These are phyloP conservation scores for Secale cereale DNA, from an alignment of 176 grass and related monocot genomes.

Conservation along the genomic window DNA sequence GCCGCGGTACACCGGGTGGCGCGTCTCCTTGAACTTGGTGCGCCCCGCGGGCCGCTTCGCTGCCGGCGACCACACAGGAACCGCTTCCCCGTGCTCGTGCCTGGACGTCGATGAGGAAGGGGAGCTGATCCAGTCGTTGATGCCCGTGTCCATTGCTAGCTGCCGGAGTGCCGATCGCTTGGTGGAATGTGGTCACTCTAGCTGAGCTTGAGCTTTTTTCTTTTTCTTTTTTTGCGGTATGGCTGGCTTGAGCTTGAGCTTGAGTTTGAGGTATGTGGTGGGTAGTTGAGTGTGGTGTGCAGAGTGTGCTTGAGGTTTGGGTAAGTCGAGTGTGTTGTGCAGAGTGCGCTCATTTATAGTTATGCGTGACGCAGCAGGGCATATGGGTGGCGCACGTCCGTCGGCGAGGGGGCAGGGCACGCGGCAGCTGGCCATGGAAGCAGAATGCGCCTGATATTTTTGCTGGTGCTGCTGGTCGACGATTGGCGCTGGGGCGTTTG, in stretches of 20 bases:
- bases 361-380: too few species aligned
- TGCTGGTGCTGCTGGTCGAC: not conserved
- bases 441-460: not conserved
- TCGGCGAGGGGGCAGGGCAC: too few species aligned
- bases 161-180: not conserved
- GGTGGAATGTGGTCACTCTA: too few species aligned
- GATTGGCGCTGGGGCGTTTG: not conserved
- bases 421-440: not conserved
- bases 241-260: too few species aligned
- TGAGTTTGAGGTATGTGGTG: too few species aligned
- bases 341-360: too few species aligned
- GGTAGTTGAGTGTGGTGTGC: too few species aligned
- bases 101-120: not conserved
- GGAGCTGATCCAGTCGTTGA: not conserved
- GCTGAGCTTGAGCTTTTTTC: not conserved
- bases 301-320: not conserved
- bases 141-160: not conserved
- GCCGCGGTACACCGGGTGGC: slow-evolving; percentile 80
- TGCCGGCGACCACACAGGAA: slow-evolving; percentile 18
- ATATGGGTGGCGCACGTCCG: too few species aligned
- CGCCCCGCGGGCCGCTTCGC: slow-evolving; percentile 70
- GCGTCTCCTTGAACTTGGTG: slow-evolving; percentile 86
- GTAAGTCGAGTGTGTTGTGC: not conserved
- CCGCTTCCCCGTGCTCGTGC: not conserved
- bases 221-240: too few species aligned